phyloP scores from a whole-genome alignment of 1,139 yeast genomes.

The Blastobotrys proliferans region DNA sequence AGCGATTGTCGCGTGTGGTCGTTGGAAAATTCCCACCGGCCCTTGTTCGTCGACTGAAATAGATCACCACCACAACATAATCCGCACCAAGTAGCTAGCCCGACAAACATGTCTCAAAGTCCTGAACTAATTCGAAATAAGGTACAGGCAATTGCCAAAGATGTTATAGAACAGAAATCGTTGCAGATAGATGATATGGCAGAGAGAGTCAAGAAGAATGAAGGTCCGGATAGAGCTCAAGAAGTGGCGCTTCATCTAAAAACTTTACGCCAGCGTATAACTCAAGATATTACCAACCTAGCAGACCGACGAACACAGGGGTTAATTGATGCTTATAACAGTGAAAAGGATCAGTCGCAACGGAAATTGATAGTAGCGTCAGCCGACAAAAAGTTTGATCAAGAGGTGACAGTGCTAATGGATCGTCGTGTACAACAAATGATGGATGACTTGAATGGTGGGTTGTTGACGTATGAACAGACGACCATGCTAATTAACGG shows the following conservation, averaged over 20 bases:
- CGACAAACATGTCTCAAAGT: too few species aligned
- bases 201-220: neutral
- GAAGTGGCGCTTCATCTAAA: neutral
- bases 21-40: too few species aligned
- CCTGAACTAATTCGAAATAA: too few species aligned
- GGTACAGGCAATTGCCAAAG: neutral
- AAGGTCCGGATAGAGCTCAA: neutral
- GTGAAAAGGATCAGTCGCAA: neutral
- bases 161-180: neutral
- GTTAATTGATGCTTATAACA: neutral
- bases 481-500: neutral
- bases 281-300: neutral
- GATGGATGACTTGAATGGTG: conserved; percentile 9
- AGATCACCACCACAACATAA: too few species aligned
- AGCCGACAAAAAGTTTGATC: neutral
- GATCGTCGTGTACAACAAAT: conserved; percentile 5
- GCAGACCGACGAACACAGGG: neutral
- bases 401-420: conserved; percentile 6
- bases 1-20: too few species aligned
- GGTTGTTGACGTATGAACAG: conserved; percentile 5
- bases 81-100: too few species aligned
- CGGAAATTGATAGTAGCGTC: neutral
- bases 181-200: conserved; percentile 1
- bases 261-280: neutral
- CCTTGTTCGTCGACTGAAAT: too few species aligned